Conservation (phyloP, 2,329 filamentous ascomycete genomes). For the Stemphylium beticola region DNA sequence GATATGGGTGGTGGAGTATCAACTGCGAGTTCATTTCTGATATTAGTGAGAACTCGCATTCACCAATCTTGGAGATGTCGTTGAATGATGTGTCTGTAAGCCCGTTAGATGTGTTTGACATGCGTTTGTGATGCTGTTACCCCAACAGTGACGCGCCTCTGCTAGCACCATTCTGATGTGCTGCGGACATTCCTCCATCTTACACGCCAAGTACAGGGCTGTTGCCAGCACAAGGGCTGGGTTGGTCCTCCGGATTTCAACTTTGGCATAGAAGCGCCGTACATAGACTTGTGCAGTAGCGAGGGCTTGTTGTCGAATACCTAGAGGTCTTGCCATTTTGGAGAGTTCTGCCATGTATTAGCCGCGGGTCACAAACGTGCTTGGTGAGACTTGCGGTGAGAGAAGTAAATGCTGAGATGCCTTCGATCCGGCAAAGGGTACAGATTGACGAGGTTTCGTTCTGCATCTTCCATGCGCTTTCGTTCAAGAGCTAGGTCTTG, state of each 20-base stretch:
- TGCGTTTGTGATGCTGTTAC: slow-evolving; percentile 21
- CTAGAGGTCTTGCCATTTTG: slow-evolving; percentile 83
- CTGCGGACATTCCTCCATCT: slow-evolving; percentile 97
- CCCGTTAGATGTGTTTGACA: slow-evolving; percentile 11
- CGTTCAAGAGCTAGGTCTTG: slow-evolving; percentile 78
- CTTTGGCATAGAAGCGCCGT: slow-evolving; percentile 88
- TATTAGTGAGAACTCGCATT: slow-evolving; percentile 93
- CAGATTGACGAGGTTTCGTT: slow-evolving; percentile 74
- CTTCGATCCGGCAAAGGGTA: slow-evolving; percentile 83
- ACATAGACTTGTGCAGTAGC: slow-evolving; percentile 95
- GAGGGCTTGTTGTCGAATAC: slow-evolving; percentile 86
- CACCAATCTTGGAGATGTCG: slow-evolving; percentile 84
- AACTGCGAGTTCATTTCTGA: slow-evolving; percentile 89
- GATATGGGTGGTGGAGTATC: slow-evolving; percentile 90
- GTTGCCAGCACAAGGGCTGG: slow-evolving; percentile 93
- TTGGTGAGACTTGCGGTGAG: slow-evolving; percentile 70
- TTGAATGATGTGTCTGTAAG: slow-evolving; percentile 44
- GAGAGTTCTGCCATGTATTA: slow-evolving; percentile 63
- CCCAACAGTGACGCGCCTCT: slow-evolving; percentile 76
- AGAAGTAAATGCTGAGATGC: slow-evolving; percentile 89
- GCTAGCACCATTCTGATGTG: slow-evolving; percentile 90
- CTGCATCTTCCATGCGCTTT: slow-evolving; percentile 76
- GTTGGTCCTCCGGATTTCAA: slow-evolving; percentile 91
- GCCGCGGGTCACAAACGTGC: neutral
- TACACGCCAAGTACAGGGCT: slow-evolving; percentile 91